Conservation (phyloP, 495 filamentous ascomycete species). For the Hypoxylon rickii region DNA sequence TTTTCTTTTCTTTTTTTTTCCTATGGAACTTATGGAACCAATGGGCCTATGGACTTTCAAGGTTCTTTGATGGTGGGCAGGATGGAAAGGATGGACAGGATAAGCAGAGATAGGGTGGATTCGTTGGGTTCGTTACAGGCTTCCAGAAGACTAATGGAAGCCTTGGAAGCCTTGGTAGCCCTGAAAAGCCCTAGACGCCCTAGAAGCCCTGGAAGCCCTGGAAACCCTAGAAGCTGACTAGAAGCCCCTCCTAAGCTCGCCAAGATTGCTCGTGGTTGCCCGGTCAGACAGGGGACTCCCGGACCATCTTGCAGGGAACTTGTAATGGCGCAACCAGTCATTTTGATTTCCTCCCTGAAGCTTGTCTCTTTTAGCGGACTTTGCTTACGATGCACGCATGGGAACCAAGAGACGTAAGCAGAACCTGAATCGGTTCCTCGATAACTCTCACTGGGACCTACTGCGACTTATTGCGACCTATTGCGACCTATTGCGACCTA, state of each 20-base stretch:
- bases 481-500: no score
- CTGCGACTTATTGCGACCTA: no score
- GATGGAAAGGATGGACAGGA: no score
- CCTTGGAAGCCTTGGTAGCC: no score
- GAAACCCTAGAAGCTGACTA: conserved; percentile 31
- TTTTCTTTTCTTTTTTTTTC: conserved; percentile 14
- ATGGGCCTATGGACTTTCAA: no score
- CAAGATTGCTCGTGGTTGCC: conserved; percentile 23
- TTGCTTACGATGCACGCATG: conserved; percentile 33
- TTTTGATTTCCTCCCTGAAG: conserved; percentile 19
- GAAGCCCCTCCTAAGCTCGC: conserved; percentile 20
- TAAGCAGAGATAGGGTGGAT: no score
- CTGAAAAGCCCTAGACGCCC: no score
- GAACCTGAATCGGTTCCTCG: conserved; percentile 27
- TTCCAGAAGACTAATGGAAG: conserved; percentile 43
- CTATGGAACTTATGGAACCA: conserved; percentile 2
- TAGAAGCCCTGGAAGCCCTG: no score
- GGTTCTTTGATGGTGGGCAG: no score
- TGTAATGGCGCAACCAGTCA: conserved; percentile 24
- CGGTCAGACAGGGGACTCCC: conserved; percentile 26
- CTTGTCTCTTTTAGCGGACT: conserved; percentile 27
- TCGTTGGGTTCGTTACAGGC: conserved; percentile 29
- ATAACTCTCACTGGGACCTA: no score
- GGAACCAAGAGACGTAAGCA: conserved; percentile 29
- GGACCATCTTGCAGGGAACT: conserved; percentile 28